These are phyloP conservation scores for Medicago ruthenica DNA, from an alignment of 306 rosid species.

Conservation along the genomic window DNA sequence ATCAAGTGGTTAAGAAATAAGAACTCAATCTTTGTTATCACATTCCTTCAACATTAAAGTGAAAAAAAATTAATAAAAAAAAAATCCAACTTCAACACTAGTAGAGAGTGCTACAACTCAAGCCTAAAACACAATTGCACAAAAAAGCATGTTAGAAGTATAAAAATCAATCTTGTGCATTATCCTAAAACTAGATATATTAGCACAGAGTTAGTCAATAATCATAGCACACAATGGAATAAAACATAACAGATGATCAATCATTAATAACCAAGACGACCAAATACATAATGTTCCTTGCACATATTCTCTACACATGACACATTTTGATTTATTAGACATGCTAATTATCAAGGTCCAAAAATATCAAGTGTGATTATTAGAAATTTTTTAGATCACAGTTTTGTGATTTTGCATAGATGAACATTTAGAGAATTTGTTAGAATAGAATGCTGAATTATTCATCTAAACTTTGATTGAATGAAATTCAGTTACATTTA, in stretches of 20 bases:
- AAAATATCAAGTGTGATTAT: not conserved
- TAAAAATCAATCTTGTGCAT: not conserved
- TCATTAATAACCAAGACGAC: not conserved
- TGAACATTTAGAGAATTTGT: too few species aligned
- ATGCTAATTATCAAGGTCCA: not conserved
- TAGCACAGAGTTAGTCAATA: slow-evolving; percentile 16
- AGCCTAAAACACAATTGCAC: not conserved
- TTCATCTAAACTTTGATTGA: too few species aligned
- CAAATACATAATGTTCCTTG: not conserved
- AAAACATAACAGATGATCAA: not conserved
- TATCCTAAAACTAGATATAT: not conserved
- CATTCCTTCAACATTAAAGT: slow-evolving; percentile 6
- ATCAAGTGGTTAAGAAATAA: slow-evolving; percentile 6
- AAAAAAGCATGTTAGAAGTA: not conserved
- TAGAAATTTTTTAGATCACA: too few species aligned
- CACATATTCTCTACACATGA: not conserved
- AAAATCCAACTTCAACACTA: slow-evolving; percentile 4
- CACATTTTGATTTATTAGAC: not conserved
- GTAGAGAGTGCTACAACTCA: not conserved
- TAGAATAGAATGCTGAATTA: too few species aligned
- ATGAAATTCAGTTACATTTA: too few species aligned
- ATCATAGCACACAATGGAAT: not conserved
- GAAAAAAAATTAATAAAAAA: too few species aligned
- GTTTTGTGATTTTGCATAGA: too few species aligned
- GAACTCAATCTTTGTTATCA: not conserved